A percentile compares a stretch with the other conserved stretches of the same genome.
These are phyloP conservation scores for Trichoderma sp. DNA, from an alignment of 2,329 filamentous ascomycete genomes.

Conservation along the genomic window DNA sequence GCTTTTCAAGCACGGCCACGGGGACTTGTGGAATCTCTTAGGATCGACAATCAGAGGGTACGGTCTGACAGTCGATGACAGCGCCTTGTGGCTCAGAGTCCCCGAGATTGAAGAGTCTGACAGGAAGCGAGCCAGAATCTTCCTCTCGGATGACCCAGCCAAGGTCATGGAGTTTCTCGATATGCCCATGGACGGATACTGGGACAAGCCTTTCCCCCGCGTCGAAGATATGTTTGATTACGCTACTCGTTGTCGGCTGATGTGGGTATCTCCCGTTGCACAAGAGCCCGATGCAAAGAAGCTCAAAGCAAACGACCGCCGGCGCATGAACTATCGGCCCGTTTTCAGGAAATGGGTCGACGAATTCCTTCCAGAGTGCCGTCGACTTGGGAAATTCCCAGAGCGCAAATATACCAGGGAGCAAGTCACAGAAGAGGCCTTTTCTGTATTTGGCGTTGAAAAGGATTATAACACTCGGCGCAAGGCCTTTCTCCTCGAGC, in stretches of 20 bases:
- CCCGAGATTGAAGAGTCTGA: conserved; percentile 65
- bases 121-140: conserved; percentile 57
- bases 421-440: conserved; percentile 53
- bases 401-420: conserved; percentile 39
- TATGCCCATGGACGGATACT: conserved; percentile 49
- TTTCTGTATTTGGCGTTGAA: conserved; percentile 51
- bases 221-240: conserved; percentile 64
- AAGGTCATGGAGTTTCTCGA: conserved; percentile 64
- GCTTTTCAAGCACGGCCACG: conserved; percentile 68
- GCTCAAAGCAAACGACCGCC: conserved; percentile 57
- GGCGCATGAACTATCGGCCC: conserved; percentile 54
- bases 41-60: conserved; percentile 63
- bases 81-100: conserved; percentile 65
- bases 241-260: conserved; percentile 58
- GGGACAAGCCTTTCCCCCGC: conserved; percentile 56
- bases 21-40: conserved; percentile 68
- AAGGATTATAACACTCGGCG: conserved; percentile 48
- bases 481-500: conserved; percentile 43
- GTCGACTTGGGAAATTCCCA: conserved; percentile 40
- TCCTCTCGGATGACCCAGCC: conserved; percentile 59
- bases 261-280: conserved; percentile 44
- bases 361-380: conserved; percentile 60
- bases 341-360: conserved; percentile 63
- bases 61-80: conserved; percentile 66
- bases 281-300: conserved; percentile 34